These are phyloP conservation scores for Umbilicus rupestris DNA, from an alignment of 164 flowering plant genomes.

Conservation along the genomic window DNA sequence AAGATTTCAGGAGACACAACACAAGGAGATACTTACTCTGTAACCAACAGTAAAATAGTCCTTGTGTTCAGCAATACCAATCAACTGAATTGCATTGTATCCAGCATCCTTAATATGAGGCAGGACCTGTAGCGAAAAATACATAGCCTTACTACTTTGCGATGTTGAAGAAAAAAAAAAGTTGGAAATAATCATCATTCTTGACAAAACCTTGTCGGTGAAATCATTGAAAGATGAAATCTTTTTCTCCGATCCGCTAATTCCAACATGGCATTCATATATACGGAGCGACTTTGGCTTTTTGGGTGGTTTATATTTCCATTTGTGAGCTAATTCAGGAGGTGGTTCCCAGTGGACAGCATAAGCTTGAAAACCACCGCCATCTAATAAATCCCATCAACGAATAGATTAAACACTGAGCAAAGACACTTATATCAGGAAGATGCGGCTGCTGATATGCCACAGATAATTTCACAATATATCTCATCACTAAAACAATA, in stretches of 20 bases:
- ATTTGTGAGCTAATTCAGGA: conserved; percentile 60
- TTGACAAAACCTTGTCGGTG: conserved; percentile 40
- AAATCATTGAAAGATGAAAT: conserved; percentile 74
- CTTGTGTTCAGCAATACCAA: conserved; percentile 88
- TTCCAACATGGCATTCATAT: conserved; percentile 96
- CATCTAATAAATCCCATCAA: conserved; percentile 32
- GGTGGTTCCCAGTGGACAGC: conserved; percentile 62
- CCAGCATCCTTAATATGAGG: conserved; percentile 81
- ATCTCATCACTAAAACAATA: too few species aligned
- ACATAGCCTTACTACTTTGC: neutral
- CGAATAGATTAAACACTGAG: neutral
- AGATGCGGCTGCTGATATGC: neutral
- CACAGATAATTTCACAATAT: too few species aligned
- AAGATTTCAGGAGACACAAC: neutral
- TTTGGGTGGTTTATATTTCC: conserved; percentile 57
- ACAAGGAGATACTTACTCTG: conserved; percentile 41
- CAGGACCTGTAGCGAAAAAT: conserved; percentile 48
- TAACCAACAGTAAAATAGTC: conserved; percentile 94
- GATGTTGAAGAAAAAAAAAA: neutral
- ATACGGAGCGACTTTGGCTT: conserved; percentile 77
- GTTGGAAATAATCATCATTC: conserved; percentile 6
- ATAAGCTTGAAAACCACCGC: conserved; percentile 64
- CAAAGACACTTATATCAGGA: neutral
- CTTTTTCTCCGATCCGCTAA: conserved; percentile 72
- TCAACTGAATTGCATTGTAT: conserved; percentile 82